Conservation (phyloP, 1,139 yeast genomes). For the Saccharomycopsis phalli region DNA sequence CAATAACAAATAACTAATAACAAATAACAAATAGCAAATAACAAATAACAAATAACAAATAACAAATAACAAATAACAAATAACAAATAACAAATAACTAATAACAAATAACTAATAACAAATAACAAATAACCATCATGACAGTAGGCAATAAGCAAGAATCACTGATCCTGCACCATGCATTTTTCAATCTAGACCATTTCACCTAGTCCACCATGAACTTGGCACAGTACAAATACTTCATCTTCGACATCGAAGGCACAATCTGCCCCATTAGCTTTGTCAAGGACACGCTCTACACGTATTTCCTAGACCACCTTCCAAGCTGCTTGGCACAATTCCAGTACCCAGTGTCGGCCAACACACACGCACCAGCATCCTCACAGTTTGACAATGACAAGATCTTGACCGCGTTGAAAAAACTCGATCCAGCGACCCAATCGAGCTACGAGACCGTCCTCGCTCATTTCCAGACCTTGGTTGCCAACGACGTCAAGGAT, state of each 20-base stretch:
- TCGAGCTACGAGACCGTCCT: conserved; percentile 29
- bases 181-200: no score
- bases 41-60: no score
- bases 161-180: no score
- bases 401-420: conserved; percentile 40
- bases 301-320: conserved; percentile 33
- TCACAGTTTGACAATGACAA: conserved; percentile 19
- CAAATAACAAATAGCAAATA: no score
- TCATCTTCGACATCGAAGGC: conserved; percentile 78
- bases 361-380: conserved; percentile 18
- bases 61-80: no score
- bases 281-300: conserved; percentile 65
- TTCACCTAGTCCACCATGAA: no score
- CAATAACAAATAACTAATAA: no score
- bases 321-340: conserved; percentile 28
- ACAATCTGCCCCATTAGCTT: conserved; percentile 86
- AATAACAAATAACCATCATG: no score
- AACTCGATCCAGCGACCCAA: conserved; percentile 16
- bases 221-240: no score
- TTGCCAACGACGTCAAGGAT: conserved; percentile 64
- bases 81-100: no score
- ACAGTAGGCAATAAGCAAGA: no score
- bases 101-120: no score
- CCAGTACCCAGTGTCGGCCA: conserved; percentile 30
- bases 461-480: conserved; percentile 47